Conservation (phyloP, 345 rosid species). For the Iberis pinnata region DNA sequence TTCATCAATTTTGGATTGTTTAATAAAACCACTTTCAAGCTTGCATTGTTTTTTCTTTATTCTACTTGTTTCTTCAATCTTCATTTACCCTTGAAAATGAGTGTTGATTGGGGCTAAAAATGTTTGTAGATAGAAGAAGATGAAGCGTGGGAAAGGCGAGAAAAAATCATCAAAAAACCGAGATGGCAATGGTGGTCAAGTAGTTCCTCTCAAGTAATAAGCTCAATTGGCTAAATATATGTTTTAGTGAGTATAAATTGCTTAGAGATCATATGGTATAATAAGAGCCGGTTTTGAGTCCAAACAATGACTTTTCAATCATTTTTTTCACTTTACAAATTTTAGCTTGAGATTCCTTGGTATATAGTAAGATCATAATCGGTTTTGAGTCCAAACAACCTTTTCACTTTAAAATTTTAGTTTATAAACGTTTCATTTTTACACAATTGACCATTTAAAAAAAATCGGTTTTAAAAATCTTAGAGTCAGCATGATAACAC, state of each 20-base stretch:
- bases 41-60: slow-evolving; percentile 11
- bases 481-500: slow-evolving; percentile 2
- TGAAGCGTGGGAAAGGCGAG: slow-evolving; percentile 71
- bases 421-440: too few relatives aligned
- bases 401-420: too few relatives aligned
- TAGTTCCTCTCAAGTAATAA: slow-evolving; percentile 48
- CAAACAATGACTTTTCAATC: too few relatives aligned
- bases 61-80: background rate
- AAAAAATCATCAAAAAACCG: slow-evolving; percentile 63
- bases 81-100: background rate
- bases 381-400: too few relatives aligned
- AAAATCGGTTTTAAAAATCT: too few relatives aligned
- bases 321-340: too few relatives aligned
- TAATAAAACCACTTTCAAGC: too few relatives aligned
- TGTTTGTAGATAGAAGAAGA: slow-evolving; percentile 76
- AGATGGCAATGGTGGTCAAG: slow-evolving; percentile 49
- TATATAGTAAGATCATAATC: too few relatives aligned
- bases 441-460: too few relatives aligned
- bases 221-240: slow-evolving; percentile 53
- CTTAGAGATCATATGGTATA: slow-evolving; percentile 14
- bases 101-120: slow-evolving; percentile 20
- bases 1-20: background rate
- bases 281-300: too few relatives aligned
- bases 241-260: slow-evolving; percentile 52
- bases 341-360: too few relatives aligned